Evolutionary conservation across 2,329 filamentous ascomycete species (phyloP).

Genomic region (Chaetomium sp.): DNA sequence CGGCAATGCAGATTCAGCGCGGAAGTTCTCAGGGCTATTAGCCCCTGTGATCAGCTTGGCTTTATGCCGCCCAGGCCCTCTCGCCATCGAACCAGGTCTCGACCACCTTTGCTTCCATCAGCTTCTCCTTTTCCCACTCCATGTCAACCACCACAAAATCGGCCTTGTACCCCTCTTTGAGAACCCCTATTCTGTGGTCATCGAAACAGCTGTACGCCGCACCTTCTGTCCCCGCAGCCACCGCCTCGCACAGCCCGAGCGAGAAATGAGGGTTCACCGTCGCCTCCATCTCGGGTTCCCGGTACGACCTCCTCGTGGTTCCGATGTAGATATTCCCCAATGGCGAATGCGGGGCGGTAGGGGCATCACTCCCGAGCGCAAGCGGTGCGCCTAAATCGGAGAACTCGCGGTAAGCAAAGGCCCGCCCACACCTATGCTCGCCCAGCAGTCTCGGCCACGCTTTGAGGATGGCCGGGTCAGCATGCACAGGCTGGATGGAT

Average conservation of each 20-base stretch:
- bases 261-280: constrained; percentile 57
- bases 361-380: constrained; percentile 61
- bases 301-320: constrained; percentile 57
- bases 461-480: constrained; percentile 61
- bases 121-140: constrained; percentile 49
- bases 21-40: neutral
- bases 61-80: constrained; percentile 45
- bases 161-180: constrained; percentile 56
- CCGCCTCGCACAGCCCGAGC: constrained; percentile 55
- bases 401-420: constrained; percentile 66
- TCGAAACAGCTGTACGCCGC: constrained; percentile 62
- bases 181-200: constrained; percentile 55
- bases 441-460: constrained; percentile 64
- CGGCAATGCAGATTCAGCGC: neutral
- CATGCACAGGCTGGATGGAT: constrained; percentile 60
- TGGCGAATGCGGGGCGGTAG: constrained; percentile 58
- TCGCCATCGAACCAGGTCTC: constrained; percentile 59
- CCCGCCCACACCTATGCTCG: constrained; percentile 54
- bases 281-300: constrained; percentile 47
- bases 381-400: constrained; percentile 55
- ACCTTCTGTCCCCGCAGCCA: constrained; percentile 57
- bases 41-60: too few relatives aligned
- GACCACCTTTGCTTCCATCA: constrained; percentile 49
- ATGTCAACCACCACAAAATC: constrained; percentile 61
- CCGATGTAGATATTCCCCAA: constrained; percentile 61